These are phyloP conservation scores for Zoysia matrella DNA, from an alignment of 202 grass and related monocot species.

Conservation along the genomic window DNA sequence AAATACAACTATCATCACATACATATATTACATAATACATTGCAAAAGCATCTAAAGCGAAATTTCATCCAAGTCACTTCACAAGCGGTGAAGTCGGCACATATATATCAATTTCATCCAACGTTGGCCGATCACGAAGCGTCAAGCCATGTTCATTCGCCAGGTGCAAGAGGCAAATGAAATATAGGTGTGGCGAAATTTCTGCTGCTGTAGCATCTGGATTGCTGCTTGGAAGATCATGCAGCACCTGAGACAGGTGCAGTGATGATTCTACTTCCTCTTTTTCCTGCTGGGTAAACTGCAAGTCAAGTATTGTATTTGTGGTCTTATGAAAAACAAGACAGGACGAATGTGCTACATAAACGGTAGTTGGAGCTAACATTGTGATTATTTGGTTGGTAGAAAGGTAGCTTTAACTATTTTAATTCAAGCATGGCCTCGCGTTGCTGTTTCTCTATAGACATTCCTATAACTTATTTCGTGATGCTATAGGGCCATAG, in stretches of 20 bases:
- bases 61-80: conserved; percentile 18
- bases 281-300: conserved; percentile 37
- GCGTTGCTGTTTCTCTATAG: background rate
- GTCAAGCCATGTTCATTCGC: conserved; percentile 82
- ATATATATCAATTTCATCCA: conserved; percentile 93
- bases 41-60: conserved; percentile 11
- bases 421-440: background rate
- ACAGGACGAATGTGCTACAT: background rate
- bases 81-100: conserved; percentile 47
- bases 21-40: conserved; percentile 8
- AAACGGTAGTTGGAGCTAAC: background rate
- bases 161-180: conserved; percentile 95
- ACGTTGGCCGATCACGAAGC: conserved; percentile 54
- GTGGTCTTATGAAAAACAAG: conserved; percentile 3
- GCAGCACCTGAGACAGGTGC: conserved; percentile 62
- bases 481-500: no score
- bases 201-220: conserved; percentile 52
- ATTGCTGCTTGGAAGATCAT: conserved; percentile 51
- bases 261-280: conserved; percentile 46
- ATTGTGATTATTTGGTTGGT: background rate
- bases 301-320: conserved; percentile 20
- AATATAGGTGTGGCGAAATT: conserved; percentile 86
- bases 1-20: conserved; percentile 5
- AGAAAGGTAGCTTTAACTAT: background rate
- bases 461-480: no score